These are phyloP conservation scores for Xylariaceae sp. DNA, from an alignment of 2,329 filamentous ascomycete species.

Conservation along the genomic window DNA sequence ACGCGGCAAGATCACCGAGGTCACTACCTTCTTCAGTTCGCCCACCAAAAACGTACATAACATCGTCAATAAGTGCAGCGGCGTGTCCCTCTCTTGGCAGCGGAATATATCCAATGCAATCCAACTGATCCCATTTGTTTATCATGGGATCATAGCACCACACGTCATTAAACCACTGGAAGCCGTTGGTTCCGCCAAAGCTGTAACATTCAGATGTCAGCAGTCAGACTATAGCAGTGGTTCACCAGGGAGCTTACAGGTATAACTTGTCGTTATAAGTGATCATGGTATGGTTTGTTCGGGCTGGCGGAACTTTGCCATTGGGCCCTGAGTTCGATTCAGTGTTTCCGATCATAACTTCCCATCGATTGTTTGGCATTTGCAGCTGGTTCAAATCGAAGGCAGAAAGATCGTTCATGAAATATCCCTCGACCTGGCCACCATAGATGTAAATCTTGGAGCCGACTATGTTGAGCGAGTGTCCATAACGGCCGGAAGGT, in stretches of 20 bases:
- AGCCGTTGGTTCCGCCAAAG: constrained; percentile 96
- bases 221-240: not conserved
- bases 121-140: constrained; percentile 83
- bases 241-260: constrained; percentile 60
- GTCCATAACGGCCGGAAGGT: constrained; percentile 89
- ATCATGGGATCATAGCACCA: constrained; percentile 88
- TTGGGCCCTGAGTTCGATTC: constrained; percentile 58
- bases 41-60: constrained; percentile 99
- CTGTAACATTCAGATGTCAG: constrained; percentile 40
- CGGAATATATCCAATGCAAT: constrained; percentile 97
- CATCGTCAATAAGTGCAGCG: constrained; percentile 88
- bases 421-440: constrained; percentile 93
- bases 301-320: constrained; percentile 74
- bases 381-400: constrained; percentile 96
- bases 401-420: constrained; percentile 94
- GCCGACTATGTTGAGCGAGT: constrained; percentile 92
- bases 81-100: constrained; percentile 92
- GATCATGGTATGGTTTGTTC: constrained; percentile 92
- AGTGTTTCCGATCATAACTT: constrained; percentile 78
- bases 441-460: constrained; percentile 98
- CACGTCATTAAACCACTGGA: constrained; percentile 98
- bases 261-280: constrained; percentile 93
- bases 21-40: constrained; percentile 91
- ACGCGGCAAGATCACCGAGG: constrained; percentile 86
- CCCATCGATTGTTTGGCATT: constrained; percentile 88